Percentiles rank a stretch among this genome's conserved stretches.
Evolutionary conservation across 768 basidiomycete species (phyloP).

Genomic region (Boletellus ananiceps): DNA sequence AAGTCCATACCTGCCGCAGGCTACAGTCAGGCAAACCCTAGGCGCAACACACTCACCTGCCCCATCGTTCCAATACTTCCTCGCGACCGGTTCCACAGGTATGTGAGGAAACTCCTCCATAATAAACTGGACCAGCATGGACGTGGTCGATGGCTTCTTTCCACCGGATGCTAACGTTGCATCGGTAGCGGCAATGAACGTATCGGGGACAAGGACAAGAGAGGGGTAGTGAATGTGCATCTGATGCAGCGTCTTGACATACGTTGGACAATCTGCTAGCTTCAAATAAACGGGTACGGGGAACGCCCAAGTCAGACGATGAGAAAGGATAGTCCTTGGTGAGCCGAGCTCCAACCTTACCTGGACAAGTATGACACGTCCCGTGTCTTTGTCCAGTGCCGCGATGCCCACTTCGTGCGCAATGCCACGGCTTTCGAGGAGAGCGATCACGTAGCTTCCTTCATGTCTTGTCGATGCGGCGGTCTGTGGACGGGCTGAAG

Average conservation of each 20-base stretch:
- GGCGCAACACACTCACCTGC: conserved; percentile 44
- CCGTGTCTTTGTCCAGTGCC: conserved; percentile 76
- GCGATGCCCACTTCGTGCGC: conserved; percentile 86
- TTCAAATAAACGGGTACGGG: conserved; percentile 23
- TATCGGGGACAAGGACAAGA: conserved; percentile 78
- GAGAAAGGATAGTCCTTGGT: neutral
- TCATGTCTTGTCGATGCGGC: conserved; percentile 56
- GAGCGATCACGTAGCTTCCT: conserved; percentile 58
- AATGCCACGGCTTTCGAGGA: conserved; percentile 74
- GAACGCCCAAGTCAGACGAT: neutral
- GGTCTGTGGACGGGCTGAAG: conserved; percentile 55
- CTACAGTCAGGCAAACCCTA: neutral
- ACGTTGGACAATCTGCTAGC: conserved; percentile 85
- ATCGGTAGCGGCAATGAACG: conserved; percentile 62
- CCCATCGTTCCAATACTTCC: conserved; percentile 84
- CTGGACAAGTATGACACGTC: conserved; percentile 73
- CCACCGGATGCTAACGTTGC: conserved; percentile 39
- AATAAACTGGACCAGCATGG: conserved; percentile 67
- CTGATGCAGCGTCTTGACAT: conserved; percentile 83
- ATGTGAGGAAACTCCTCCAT: conserved; percentile 68
- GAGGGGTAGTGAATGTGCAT: conserved; percentile 73
- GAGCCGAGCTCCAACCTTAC: conserved; percentile 33
- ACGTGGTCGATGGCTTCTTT: conserved; percentile 45
- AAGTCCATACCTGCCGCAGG: conserved; percentile 63
- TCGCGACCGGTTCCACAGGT: conserved; percentile 62